Percentiles rank a stretch among this genome's conserved stretches.
phyloP scores from a whole-genome alignment of 202 grass and related monocot species.

The Carex arenaria region DNA sequence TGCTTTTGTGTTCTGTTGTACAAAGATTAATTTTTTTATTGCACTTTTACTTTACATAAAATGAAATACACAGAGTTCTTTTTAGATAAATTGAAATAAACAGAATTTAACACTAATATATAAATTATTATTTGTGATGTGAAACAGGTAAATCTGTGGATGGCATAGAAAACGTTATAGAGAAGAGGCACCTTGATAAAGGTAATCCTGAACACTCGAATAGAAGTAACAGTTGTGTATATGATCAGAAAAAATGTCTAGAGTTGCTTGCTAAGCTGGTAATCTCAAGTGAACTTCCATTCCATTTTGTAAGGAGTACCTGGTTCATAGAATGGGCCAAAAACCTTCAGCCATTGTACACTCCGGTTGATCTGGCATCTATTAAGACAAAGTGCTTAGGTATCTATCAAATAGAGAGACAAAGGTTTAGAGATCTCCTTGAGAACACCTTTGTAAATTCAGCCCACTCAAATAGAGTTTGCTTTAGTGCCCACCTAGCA shows the following conservation, averaged over 20 bases:
- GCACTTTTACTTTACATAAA: too few species aligned
- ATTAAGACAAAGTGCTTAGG: background rate
- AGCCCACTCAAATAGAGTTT: too few species aligned
- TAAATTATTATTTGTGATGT: too few species aligned
- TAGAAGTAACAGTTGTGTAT: background rate
- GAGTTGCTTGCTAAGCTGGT: background rate
- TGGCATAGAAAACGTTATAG: too few species aligned
- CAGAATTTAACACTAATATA: too few species aligned
- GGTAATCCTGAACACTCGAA: background rate
- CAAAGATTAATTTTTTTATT: too few species aligned
- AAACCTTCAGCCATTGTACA: background rate
- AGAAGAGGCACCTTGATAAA: background rate
- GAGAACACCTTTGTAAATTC: too few species aligned
- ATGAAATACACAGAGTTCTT: too few species aligned
- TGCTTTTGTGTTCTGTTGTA: too few species aligned
- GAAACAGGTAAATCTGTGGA: too few species aligned
- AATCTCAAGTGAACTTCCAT: background rate
- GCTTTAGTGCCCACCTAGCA: too few species aligned
- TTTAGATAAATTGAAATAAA: too few species aligned
- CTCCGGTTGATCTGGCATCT: background rate
- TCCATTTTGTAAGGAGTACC: background rate
- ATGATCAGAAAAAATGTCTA: background rate
- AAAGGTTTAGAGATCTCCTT: background rate
- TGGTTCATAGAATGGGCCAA: background rate
- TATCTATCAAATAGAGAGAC: background rate